These are phyloP conservation scores for Podila horticola DNA, from an alignment of 192 early-diverging fungal species.

Conservation along the genomic window DNA sequence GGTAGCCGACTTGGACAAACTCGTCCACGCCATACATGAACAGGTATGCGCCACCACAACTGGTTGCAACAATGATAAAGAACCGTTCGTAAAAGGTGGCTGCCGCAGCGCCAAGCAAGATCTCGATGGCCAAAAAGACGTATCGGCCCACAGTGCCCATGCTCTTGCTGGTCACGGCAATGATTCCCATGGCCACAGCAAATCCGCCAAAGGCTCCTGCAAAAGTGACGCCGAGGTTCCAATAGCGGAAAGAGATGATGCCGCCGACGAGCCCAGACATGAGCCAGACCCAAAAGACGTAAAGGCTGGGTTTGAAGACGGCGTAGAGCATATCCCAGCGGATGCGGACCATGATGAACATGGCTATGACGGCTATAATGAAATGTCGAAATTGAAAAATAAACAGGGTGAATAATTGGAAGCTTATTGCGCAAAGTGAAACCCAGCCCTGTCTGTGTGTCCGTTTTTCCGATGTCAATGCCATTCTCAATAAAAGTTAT, in stretches of 20 bases:
- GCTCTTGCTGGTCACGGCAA: conserved; percentile 8
- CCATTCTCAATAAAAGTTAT: no score
- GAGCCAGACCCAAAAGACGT: conserved; percentile 46
- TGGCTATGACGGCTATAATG: conserved; percentile 7
- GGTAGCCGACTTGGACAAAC: conserved; percentile 58
- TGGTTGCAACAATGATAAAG: conserved; percentile 54
- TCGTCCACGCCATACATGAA: conserved; percentile 62
- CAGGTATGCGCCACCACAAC: conserved; percentile 60
- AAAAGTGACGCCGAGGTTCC: conserved; percentile 37
- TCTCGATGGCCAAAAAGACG: conserved; percentile 21
- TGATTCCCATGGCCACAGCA: conserved; percentile 35
- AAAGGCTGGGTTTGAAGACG: conserved; percentile 22
- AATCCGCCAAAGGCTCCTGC: conserved; percentile 44
- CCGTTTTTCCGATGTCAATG: no score
- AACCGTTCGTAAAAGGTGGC: conserved; percentile 52
- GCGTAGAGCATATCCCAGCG: conserved; percentile 19
- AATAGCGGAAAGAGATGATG: conserved; percentile 26
- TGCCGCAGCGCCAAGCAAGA: conserved; percentile 41
- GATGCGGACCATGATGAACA: conserved; percentile 16
- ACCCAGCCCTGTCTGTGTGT: no score
- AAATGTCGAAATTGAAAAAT: neutral
- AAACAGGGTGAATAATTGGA: no score
- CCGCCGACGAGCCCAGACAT: conserved; percentile 11
- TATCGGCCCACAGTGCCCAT: conserved; percentile 3
- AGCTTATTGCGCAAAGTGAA: no score